Percentiles rank a stretch among this genome's conserved stretches.
phyloP scores from a whole-genome alignment of 306 rosid species.

The Senna siamea region DNA sequence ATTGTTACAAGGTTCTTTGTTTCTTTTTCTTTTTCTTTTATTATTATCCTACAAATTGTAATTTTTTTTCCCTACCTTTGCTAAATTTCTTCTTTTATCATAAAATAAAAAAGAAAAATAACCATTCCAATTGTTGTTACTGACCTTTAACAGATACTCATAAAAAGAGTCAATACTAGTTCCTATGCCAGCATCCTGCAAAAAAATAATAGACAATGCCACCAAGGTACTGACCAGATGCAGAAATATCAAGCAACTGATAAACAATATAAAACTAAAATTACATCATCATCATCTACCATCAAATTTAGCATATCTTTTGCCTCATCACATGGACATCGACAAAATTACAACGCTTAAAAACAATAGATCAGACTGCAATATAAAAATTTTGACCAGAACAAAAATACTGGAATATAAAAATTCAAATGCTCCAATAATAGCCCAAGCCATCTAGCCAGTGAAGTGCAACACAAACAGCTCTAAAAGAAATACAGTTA shows the following conservation, averaged over 20 bases:
- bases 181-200: constrained; percentile 99
- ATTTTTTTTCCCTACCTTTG: not conserved
- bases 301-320: constrained; percentile 1
- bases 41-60: not conserved
- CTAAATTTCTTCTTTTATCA: not conserved
- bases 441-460: not conserved
- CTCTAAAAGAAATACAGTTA: constrained; percentile 8
- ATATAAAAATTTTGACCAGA: too few species aligned
- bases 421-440: not conserved
- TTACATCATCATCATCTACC: not conserved
- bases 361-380: constrained; percentile 18
- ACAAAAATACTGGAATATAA: not conserved
- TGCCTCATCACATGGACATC: constrained; percentile 18
- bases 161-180: constrained; percentile 98
- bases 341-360: not conserved
- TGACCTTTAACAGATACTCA: constrained; percentile 91
- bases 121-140: constrained; percentile 42
- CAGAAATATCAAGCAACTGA: constrained; percentile 14
- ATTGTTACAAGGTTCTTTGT: not conserved
- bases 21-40: not conserved
- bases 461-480: constrained; percentile 17
- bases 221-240: not conserved
- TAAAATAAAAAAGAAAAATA: not conserved
- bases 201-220: constrained; percentile 32
- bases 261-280: not conserved